Evolutionary conservation across 148 eudicot species (phyloP).

Genomic region (Nepenthes gracilis): DNA sequence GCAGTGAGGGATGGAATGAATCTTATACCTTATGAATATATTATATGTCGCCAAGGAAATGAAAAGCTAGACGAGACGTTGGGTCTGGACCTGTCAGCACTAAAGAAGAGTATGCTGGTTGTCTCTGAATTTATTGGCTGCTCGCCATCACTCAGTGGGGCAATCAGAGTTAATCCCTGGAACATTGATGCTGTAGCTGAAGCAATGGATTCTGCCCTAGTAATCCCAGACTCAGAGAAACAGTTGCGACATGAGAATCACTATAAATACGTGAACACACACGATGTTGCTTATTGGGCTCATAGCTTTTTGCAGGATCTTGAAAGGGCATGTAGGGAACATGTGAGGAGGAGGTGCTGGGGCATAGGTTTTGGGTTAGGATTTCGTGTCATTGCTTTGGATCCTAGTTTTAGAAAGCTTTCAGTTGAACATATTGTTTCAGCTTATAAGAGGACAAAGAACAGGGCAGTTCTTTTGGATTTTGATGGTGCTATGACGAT

Average conservation of each 20-base stretch:
- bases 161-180: slow-evolving; percentile 42
- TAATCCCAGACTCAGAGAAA: slow-evolving; percentile 24
- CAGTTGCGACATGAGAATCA: slow-evolving; percentile 49
- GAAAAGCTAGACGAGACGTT: background rate
- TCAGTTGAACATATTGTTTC: slow-evolving; percentile 46
- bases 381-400: slow-evolving; percentile 41
- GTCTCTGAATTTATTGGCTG: slow-evolving; percentile 45
- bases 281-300: slow-evolving; percentile 52
- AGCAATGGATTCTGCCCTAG: slow-evolving; percentile 31
- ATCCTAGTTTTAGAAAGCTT: slow-evolving; percentile 35
- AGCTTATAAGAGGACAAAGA: slow-evolving; percentile 34
- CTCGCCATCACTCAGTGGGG: slow-evolving; percentile 42
- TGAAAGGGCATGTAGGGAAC: slow-evolving; percentile 43
- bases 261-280: slow-evolving; percentile 40
- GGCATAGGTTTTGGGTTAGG: slow-evolving; percentile 51
- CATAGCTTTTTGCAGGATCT: slow-evolving; percentile 43
- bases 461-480: slow-evolving; percentile 43
- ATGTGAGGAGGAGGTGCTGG: slow-evolving; percentile 39
- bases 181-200: slow-evolving; percentile 42
- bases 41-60: slow-evolving; percentile 4
- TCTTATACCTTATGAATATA: slow-evolving; percentile 4
- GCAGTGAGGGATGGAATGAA: slow-evolving; percentile 5
- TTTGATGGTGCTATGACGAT: slow-evolving; percentile 39
- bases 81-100: background rate
- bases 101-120: slow-evolving; percentile 5